Evolutionary conservation across 352 stramenopile genomes (phyloP).

Genomic region (Globisporangium parvum): DNA sequence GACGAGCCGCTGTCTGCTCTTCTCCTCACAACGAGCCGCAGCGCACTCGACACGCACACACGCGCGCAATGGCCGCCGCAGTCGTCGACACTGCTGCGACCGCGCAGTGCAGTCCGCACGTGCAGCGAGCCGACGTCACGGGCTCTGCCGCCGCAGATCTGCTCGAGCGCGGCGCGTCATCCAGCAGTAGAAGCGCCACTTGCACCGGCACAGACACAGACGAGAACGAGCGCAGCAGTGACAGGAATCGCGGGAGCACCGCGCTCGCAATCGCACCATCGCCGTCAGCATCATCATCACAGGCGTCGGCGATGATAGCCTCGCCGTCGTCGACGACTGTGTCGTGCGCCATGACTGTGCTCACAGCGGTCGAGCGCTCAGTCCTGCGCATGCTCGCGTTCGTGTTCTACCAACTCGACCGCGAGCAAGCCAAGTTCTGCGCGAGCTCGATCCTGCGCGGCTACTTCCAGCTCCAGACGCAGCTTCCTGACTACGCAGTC

Average conservation of each 20-base stretch:
- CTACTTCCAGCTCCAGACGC: conserved; percentile 56
- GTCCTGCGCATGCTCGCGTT: conserved; percentile 62
- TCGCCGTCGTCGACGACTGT: background rate
- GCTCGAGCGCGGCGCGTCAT: background rate
- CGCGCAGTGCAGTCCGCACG: background rate
- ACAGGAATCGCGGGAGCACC: background rate
- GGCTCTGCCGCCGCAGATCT: background rate
- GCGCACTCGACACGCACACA: background rate
- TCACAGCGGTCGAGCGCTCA: conserved; percentile 51
- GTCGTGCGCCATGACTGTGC: conserved; percentile 35
- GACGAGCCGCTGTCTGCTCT: no score
- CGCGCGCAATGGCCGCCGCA: background rate
- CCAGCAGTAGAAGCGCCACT: background rate
- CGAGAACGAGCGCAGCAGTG: background rate
- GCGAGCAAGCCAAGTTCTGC: conserved; percentile 47
- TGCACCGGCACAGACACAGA: background rate
- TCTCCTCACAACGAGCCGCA: no score
- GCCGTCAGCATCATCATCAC: no score
- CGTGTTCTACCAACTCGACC: conserved; percentile 57
- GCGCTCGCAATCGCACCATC: background rate
- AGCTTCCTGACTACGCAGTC: conserved; percentile 41
- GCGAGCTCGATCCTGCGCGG: conserved; percentile 52
- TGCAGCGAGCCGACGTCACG: no score
- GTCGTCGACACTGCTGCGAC: no score
- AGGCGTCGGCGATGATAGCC: background rate